phyloP scores from a whole-genome alignment of 371 early-diverging fungal genomes.

The Lichtheimia ornata region DNA sequence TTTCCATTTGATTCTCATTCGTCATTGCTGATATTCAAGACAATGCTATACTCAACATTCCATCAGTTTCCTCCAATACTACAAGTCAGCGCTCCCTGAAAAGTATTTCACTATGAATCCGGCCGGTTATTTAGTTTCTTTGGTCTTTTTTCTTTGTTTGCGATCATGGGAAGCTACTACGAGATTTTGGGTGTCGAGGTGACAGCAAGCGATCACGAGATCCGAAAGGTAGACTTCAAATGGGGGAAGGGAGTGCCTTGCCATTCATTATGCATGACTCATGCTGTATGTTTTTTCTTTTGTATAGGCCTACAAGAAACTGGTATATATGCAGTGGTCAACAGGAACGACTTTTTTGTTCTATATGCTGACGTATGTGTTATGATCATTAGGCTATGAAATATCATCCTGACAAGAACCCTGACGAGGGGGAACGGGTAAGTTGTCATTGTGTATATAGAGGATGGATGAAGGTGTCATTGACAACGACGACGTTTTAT shows the following conservation, averaged over 20 bases:
- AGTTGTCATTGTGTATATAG: neutral
- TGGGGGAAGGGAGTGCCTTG: too few relatives aligned
- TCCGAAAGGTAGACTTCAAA: constrained; percentile 67
- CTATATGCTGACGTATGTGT: neutral
- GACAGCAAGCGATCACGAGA: constrained; percentile 79
- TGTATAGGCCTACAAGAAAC: constrained; percentile 85
- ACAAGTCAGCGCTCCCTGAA: too few relatives aligned
- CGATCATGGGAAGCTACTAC: constrained; percentile 83
- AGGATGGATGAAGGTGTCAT: constrained; percentile 10
- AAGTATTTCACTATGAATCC: neutral
- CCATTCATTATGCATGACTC: neutral
- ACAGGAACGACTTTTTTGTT: neutral
- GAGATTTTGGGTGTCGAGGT: constrained; percentile 87
- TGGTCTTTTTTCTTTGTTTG: constrained; percentile 4
- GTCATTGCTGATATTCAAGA: too few relatives aligned
- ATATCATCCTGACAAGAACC: constrained; percentile 94
- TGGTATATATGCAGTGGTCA: constrained; percentile 37
- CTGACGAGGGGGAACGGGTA: constrained; percentile 50
- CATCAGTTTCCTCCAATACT: too few relatives aligned
- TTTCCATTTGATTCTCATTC: too few relatives aligned
- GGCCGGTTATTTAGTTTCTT: neutral
- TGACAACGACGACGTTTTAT: constrained; percentile 35
- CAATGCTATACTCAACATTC: too few relatives aligned
- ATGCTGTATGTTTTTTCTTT: neutral
- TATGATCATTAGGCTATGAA: constrained; percentile 74